Evolutionary conservation across 1,139 yeast species (phyloP).

Genomic region (Saccharomyces hybrid): DNA sequence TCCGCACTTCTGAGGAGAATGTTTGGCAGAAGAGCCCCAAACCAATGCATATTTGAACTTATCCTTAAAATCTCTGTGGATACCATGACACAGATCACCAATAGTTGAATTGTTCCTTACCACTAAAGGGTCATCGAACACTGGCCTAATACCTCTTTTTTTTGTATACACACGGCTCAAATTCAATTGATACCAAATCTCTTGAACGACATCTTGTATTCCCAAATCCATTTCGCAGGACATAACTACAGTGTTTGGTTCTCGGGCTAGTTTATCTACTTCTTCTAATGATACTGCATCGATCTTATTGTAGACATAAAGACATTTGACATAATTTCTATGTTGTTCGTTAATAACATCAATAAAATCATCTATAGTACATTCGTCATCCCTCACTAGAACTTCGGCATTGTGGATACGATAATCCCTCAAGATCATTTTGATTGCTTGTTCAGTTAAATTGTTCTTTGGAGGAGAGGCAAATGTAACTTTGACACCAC

Average conservation of each 20-base stretch:
- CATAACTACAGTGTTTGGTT: slow-evolving; percentile 88
- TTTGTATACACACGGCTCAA: slow-evolving; percentile 80
- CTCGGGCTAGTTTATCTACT: slow-evolving; percentile 83
- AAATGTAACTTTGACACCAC: slow-evolving; percentile 81
- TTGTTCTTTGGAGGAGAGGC: slow-evolving; percentile 69
- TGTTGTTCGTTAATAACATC: slow-evolving; percentile 85
- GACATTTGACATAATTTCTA: slow-evolving; percentile 81
- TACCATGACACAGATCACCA: slow-evolving; percentile 83
- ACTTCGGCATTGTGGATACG: slow-evolving; percentile 92
- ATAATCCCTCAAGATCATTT: slow-evolving; percentile 74
- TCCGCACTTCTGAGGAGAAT: slow-evolving; percentile 95
- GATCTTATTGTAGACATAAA: slow-evolving; percentile 88
- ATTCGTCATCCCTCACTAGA: slow-evolving; percentile 77
- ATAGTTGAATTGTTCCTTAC: slow-evolving; percentile 73
- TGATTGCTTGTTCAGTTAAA: slow-evolving; percentile 73
- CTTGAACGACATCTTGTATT: slow-evolving; percentile 77
- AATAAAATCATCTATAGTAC: slow-evolving; percentile 88
- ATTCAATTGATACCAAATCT: slow-evolving; percentile 85
- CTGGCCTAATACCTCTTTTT: slow-evolving; percentile 73
- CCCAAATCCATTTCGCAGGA: slow-evolving; percentile 87
- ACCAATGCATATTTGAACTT: slow-evolving; percentile 91
- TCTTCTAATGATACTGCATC: slow-evolving; percentile 95
- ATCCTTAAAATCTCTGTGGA: slow-evolving; percentile 87
- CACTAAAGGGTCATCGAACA: slow-evolving; percentile 84
- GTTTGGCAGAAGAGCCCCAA: slow-evolving; percentile 95